Conservation (phyloP, 768 basidiomycete species). For the Postia placenta region DNA sequence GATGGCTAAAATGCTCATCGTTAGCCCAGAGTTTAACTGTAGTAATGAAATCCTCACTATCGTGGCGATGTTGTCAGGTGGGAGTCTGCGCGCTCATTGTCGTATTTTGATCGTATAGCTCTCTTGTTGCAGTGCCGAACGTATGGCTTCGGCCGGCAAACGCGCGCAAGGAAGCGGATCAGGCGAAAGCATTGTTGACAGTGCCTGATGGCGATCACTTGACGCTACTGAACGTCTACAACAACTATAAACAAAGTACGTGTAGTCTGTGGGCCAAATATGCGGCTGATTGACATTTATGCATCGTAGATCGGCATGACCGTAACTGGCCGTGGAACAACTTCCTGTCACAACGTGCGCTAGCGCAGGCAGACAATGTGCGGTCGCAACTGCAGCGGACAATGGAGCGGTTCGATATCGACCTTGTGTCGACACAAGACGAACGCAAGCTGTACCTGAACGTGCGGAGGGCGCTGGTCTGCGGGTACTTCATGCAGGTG, state of each 20-base stretch:
- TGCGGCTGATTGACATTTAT: slow-evolving; percentile 19
- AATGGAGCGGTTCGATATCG: slow-evolving; percentile 89
- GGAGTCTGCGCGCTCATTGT: too few relatives aligned
- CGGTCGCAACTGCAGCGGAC: slow-evolving; percentile 80
- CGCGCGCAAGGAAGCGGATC: slow-evolving; percentile 85
- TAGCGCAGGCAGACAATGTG: slow-evolving; percentile 91
- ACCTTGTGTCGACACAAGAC: slow-evolving; percentile 64
- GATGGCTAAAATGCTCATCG: slow-evolving; percentile 91
- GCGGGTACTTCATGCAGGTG: slow-evolving; percentile 98
- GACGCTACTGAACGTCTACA: slow-evolving; percentile 92
- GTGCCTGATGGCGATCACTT: slow-evolving; percentile 97
- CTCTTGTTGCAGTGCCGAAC: slow-evolving; percentile 65
- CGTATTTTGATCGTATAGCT: too few relatives aligned
- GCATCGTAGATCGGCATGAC: slow-evolving; percentile 60
- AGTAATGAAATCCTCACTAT: slow-evolving; percentile 94
- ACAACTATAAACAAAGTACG: slow-evolving; percentile 82
- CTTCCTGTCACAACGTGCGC: slow-evolving; percentile 77
- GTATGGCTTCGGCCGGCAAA: slow-evolving; percentile 92
- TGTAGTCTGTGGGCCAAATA: not conserved
- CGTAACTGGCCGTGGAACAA: slow-evolving; percentile 90
- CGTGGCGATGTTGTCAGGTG: slow-evolving; percentile 93
- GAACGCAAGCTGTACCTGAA: slow-evolving; percentile 46
- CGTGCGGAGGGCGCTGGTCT: slow-evolving; percentile 79
- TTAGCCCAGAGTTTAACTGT: slow-evolving; percentile 92
- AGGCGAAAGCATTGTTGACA: slow-evolving; percentile 80